Conservation (phyloP, 352 stramenopile genomes). For the Globisporangium sylvaticum region DNA sequence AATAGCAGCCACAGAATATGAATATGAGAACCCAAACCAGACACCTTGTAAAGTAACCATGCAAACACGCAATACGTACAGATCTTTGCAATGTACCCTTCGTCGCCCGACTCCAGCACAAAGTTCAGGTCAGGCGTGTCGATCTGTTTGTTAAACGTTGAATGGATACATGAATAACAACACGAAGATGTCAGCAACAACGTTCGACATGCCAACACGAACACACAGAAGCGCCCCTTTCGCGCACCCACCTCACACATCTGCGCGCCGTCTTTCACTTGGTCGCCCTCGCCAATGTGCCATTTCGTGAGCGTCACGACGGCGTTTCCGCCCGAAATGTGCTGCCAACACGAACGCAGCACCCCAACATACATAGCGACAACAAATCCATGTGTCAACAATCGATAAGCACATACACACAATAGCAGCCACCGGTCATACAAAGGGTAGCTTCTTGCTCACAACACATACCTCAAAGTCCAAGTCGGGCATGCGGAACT, state of each 20-base stretch:
- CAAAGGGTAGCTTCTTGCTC: neutral
- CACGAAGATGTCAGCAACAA: neutral
- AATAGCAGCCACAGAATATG: neutral
- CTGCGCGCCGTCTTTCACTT: constrained; percentile 59
- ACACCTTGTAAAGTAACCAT: too few species aligned
- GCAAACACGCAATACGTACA: constrained; percentile 4
- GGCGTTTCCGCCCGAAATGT: constrained; percentile 47
- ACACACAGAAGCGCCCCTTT: neutral
- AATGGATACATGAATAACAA: neutral
- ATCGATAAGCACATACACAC: neutral
- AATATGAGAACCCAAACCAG: too few species aligned
- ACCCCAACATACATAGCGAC: neutral
- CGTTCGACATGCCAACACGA: too few species aligned
- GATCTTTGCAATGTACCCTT: constrained; percentile 62
- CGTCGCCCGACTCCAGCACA: constrained; percentile 73
- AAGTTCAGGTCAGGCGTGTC: constrained; percentile 84
- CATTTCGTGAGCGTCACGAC: constrained; percentile 76
- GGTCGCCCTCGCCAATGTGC: constrained; percentile 57
- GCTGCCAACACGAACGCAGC: constrained; percentile 20
- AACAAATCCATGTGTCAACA: neutral
- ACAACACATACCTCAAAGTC: constrained; percentile 64
- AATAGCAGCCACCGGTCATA: neutral
- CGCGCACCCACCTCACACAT: constrained; percentile 60
- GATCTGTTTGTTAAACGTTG: constrained; percentile 36
- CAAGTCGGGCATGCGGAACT: constrained; percentile 86